Evolutionary conservation across 768 basidiomycete species (phyloP).

Genomic region (Boletus barrowsii): DNA sequence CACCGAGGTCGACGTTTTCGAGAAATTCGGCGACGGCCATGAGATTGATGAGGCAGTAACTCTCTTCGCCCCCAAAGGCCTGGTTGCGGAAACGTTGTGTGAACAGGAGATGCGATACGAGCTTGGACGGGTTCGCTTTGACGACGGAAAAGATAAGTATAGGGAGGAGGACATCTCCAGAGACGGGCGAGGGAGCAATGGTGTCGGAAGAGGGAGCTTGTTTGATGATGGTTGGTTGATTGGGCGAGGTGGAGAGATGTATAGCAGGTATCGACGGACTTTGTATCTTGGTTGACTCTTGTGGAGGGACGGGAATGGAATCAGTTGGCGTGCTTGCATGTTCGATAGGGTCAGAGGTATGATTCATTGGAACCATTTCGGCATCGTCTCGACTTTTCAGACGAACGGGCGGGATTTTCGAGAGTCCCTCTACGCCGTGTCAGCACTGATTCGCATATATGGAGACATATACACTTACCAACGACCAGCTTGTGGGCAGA

Average conservation of each 20-base stretch:
- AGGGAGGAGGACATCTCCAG: conserved; percentile 88
- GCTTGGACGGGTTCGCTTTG: conserved; percentile 81
- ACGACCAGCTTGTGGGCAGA: conserved; percentile 83
- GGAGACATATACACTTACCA: conserved; percentile 41
- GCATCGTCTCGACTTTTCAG: conserved; percentile 59
- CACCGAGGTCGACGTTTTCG: conserved; percentile 87
- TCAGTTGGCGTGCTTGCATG: background rate
- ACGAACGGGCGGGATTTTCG: conserved; percentile 67
- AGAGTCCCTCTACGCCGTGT: conserved; percentile 61
- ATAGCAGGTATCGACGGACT: conserved; percentile 11
- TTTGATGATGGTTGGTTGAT: background rate
- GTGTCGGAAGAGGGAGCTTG: conserved; percentile 10
- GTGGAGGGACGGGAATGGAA: conserved; percentile 4
- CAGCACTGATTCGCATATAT: background rate
- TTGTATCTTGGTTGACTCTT: background rate
- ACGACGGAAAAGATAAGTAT: conserved; percentile 93
- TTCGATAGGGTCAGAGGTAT: background rate
- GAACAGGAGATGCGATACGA: conserved; percentile 54
- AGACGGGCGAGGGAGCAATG: conserved; percentile 48
- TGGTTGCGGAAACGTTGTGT: conserved; percentile 32
- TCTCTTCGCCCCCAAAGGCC: conserved; percentile 60
- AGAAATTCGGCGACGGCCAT: conserved; percentile 95
- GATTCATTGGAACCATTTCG: background rate
- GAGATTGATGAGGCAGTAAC: conserved; percentile 91
- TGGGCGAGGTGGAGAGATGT: conserved; percentile 1